phyloP scores from a whole-genome alignment of 2,329 filamentous ascomycete species.

The Diplodia intermedia region DNA sequence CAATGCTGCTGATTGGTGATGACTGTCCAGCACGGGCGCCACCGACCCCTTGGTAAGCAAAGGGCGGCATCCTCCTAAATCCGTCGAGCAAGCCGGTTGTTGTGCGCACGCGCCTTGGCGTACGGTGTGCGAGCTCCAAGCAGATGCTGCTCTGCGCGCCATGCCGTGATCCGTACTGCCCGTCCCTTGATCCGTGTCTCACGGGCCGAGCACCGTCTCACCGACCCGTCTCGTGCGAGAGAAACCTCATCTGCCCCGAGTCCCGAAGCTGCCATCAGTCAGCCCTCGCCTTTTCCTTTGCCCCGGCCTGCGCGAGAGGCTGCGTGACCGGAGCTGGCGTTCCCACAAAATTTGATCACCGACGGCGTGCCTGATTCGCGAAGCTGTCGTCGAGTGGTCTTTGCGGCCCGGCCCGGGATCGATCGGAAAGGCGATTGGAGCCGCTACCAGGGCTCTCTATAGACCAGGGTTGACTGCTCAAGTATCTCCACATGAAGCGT shows the following conservation, averaged over 20 bases:
- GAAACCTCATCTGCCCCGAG: neutral
- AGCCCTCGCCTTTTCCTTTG: neutral
- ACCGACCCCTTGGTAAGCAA: slow-evolving; percentile 9
- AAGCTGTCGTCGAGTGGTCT: slow-evolving; percentile 10
- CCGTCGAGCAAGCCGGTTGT: neutral
- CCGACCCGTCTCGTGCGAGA: neutral
- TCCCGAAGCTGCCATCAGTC: neutral
- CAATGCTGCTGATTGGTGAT: slow-evolving; percentile 17
- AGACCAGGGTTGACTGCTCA: neutral
- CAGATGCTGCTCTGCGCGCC: slow-evolving; percentile 6
- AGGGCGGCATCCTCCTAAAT: neutral
- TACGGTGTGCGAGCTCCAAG: neutral
- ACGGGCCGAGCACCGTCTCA: slow-evolving; percentile 2
- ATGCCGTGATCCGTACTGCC: slow-evolving; percentile 4
- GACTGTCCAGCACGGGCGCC: slow-evolving; percentile 15
- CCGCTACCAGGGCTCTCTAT: slow-evolving; percentile 5
- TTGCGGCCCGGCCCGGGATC: slow-evolving; percentile 19
- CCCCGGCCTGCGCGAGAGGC: neutral
- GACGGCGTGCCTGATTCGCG: neutral
- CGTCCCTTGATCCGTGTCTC: slow-evolving; percentile 8
- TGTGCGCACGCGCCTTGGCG: neutral
- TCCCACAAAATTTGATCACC: neutral
- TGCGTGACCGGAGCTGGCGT: neutral
- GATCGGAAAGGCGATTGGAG: slow-evolving; percentile 26
- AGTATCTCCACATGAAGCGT: neutral